Percentiles rank a stretch among this genome's conserved stretches.
phyloP scores from a whole-genome alignment of 805 yeast genomes.

The Schizosaccharomyces osmophilus region DNA sequence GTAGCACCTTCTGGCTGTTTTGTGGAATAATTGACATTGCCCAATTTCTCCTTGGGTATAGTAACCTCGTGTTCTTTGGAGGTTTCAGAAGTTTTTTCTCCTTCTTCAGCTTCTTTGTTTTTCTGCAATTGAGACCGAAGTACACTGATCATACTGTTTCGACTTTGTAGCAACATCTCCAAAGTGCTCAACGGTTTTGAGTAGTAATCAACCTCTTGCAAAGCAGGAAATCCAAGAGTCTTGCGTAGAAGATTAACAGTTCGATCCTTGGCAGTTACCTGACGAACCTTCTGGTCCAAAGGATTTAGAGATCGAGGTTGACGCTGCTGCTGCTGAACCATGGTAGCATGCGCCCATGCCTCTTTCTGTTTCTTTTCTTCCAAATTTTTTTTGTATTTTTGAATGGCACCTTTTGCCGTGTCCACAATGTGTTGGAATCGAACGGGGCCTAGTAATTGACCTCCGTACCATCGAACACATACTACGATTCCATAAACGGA shows the following conservation, averaged over 20 bases:
- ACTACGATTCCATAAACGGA: background rate
- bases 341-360: background rate
- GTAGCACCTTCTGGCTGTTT: too few relatives aligned
- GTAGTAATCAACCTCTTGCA: background rate
- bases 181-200: background rate
- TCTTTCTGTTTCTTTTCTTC: background rate
- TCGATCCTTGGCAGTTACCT: background rate
- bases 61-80: background rate
- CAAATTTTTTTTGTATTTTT: background rate
- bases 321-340: background rate
- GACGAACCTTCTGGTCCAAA: background rate
- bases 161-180: background rate
- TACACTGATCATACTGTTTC: background rate
- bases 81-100: background rate
- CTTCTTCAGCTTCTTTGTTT: background rate
- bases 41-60: background rate
- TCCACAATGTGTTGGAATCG: slow-evolving; percentile 2
- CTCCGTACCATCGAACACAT: background rate
- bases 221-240: background rate
- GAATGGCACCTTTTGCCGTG: background rate
- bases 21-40: background rate
- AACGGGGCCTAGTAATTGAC: slow-evolving; percentile 1
- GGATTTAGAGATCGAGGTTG: background rate
- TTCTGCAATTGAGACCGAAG: background rate
- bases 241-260: background rate